Percentiles rank a stretch among this genome's conserved stretches.
Conservation (phyloP, 73 alveolate genomes). For the Paramecium bursaria region DNA sequence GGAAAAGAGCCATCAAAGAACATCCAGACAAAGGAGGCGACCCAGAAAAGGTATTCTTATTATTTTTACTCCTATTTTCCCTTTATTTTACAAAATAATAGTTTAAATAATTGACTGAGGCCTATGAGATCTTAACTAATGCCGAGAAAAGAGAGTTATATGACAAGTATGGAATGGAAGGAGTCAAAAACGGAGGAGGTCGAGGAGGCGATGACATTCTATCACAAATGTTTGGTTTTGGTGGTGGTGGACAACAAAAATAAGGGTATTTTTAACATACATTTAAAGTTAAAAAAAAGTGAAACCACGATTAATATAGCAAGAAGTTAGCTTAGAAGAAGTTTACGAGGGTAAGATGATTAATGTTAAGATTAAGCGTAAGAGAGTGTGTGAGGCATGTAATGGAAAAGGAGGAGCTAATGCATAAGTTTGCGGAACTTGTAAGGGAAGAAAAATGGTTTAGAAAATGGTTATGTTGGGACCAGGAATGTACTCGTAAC, state of each 20-base stretch:
- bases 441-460: conserved; percentile 93
- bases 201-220: conserved; percentile 81
- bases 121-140: conserved; percentile 91
- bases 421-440: conserved; percentile 83
- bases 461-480: conserved; percentile 75
- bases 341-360: conserved; percentile 88
- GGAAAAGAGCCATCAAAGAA: conserved; percentile 87
- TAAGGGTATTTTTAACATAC: too few relatives aligned
- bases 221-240: conserved; percentile 83
- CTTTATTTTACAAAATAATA: conserved; percentile 11
- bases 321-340: conserved; percentile 92
- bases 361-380: conserved; percentile 85
- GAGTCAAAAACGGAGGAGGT: conserved; percentile 94
- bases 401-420: conserved; percentile 91
- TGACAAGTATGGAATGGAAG: conserved; percentile 98
- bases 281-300: conserved; percentile 85
- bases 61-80: neutral
- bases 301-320: conserved; percentile 76
- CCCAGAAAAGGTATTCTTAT: conserved; percentile 78
- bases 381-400: conserved; percentile 87
- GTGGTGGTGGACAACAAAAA: conserved; percentile 83
- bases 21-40: conserved; percentile 99
- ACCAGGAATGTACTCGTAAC: conserved; percentile 82
- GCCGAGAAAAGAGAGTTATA: conserved; percentile 94
- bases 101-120: conserved; percentile 92